These are phyloP conservation scores for Scutellaria baicalensis DNA, from an alignment of 257 asterid species.

Conservation along the genomic window DNA sequence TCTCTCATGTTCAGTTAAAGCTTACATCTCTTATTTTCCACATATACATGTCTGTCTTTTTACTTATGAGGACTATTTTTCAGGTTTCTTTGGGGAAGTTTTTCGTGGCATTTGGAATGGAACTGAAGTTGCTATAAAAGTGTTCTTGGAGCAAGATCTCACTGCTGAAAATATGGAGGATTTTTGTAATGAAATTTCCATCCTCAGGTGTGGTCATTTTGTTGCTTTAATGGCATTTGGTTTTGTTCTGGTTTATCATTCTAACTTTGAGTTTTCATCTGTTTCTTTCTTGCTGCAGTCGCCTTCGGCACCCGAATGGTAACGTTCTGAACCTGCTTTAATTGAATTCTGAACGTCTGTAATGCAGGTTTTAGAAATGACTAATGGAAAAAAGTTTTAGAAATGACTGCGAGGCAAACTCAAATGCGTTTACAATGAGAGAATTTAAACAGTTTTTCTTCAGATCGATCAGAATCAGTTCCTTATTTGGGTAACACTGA, in stretches of 20 bases:
- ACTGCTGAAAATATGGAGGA: conserved; percentile 99
- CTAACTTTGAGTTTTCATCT: conserved; percentile 28
- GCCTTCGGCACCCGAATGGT: conserved; percentile 99
- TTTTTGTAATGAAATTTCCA: conserved; percentile 93
- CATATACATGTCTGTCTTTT: not conserved
- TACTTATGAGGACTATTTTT: not conserved
- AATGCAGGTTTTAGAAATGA: too few relatives aligned
- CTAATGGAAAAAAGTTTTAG: not conserved
- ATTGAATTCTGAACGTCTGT: not conserved
- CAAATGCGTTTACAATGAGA: not conserved
- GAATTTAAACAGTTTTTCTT: not conserved
- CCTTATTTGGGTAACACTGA: not conserved
- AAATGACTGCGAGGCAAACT: not conserved
- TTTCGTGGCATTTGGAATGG: conserved; percentile 99
- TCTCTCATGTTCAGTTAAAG: not conserved
- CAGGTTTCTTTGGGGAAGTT: conserved; percentile 99
- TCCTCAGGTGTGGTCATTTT: conserved; percentile 57
- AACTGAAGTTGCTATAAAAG: conserved; percentile 94
- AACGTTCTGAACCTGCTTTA: conserved; percentile 32
- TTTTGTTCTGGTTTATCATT: conserved; percentile 15
- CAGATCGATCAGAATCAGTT: not conserved
- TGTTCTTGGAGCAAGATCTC: conserved; percentile 96
- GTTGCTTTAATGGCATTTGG: not conserved
- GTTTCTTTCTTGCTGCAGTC: conserved; percentile 54
- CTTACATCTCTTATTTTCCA: conserved; percentile 5